Percentiles rank a stretch among this genome's conserved stretches.
Conservation (phyloP, 352 stramenopile species). For the Hyaloperonospora arabidopsidis region DNA sequence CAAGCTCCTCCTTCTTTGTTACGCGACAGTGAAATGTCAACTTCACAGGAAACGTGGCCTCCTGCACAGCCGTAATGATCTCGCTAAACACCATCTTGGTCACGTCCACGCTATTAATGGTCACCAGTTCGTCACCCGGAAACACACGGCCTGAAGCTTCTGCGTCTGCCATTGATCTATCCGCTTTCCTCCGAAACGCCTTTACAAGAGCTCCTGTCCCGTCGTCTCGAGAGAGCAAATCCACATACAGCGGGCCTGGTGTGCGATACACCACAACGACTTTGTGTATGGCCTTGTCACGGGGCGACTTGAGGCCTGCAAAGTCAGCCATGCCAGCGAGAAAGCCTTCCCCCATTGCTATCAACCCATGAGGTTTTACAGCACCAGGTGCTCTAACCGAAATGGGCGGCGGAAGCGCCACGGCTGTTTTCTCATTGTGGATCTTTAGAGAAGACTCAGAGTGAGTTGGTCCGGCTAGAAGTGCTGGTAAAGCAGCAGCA, state of each 20-base stretch:
- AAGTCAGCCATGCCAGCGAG: conserved; percentile 33
- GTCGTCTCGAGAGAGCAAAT: conserved; percentile 69
- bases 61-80: conserved; percentile 63
- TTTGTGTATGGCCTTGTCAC: conserved; percentile 11
- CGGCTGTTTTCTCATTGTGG: conserved; percentile 6
- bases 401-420: conserved; percentile 15
- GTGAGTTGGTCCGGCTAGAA: conserved; percentile 16
- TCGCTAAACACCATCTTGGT: conserved; percentile 47
- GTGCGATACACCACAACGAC: conserved; percentile 48
- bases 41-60: conserved; percentile 54
- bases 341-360: conserved; percentile 42
- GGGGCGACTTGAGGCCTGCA: conserved; percentile 19
- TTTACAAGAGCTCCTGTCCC: conserved; percentile 65
- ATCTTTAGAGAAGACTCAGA: conserved; percentile 25
- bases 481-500: conserved; percentile 3
- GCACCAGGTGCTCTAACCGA: conserved; percentile 20
- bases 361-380: conserved; percentile 26
- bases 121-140: conserved; percentile 56
- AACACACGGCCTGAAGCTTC: conserved; percentile 51
- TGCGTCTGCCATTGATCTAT: conserved; percentile 44
- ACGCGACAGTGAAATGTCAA: conserved; percentile 51
- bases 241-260: conserved; percentile 50
- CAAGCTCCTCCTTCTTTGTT: conserved; percentile 15
- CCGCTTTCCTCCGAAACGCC: conserved; percentile 51
- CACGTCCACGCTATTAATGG: conserved; percentile 56